phyloP scores from a whole-genome alignment of 352 stramenopile species.

The Phytophthora rubi region DNA sequence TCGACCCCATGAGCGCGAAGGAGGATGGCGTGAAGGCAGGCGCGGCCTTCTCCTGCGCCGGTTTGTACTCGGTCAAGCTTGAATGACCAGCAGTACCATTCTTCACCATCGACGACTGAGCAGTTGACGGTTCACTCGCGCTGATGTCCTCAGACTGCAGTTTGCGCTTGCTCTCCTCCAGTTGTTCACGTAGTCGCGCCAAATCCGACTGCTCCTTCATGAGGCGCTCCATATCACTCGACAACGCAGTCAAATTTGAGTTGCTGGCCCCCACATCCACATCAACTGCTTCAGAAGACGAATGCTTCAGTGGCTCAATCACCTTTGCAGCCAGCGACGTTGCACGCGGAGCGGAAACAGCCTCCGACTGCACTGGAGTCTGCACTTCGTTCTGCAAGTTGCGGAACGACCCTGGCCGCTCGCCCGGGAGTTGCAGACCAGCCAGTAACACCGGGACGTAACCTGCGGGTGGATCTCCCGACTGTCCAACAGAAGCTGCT shows the following conservation, averaged over 20 bases:
- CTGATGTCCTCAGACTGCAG: conserved; percentile 44
- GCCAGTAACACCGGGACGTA: conserved; percentile 58
- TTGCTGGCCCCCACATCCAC: conserved; percentile 2
- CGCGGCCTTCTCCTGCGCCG: conserved; percentile 15
- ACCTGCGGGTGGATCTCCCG: conserved; percentile 37
- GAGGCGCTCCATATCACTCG: conserved; percentile 60
- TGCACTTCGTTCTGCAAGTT: conserved; percentile 23
- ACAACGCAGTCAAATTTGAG: conserved; percentile 26
- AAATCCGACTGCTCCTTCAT: conserved; percentile 81
- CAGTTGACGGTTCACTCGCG: conserved; percentile 5
- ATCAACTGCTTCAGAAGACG: not conserved
- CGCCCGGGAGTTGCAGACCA: conserved; percentile 50
- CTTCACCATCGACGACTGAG: conserved; percentile 9
- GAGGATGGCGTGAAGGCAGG: conserved; percentile 32
- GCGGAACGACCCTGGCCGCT: conserved; percentile 36
- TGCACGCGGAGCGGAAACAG: conserved; percentile 6
- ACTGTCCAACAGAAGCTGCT: conserved; percentile 25
- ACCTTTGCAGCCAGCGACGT: conserved; percentile 49
- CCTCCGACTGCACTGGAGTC: conserved; percentile 2
- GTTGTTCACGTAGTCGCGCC: conserved; percentile 56
- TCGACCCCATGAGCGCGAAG: conserved; percentile 28
- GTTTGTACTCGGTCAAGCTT: conserved; percentile 35
- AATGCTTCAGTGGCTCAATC: conserved; percentile 44
- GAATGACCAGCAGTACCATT: conserved; percentile 11
- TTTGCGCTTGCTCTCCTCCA: conserved; percentile 76